These are phyloP conservation scores for Mitragyna speciosa DNA, from an alignment of 257 asterid species.

Conservation along the genomic window DNA sequence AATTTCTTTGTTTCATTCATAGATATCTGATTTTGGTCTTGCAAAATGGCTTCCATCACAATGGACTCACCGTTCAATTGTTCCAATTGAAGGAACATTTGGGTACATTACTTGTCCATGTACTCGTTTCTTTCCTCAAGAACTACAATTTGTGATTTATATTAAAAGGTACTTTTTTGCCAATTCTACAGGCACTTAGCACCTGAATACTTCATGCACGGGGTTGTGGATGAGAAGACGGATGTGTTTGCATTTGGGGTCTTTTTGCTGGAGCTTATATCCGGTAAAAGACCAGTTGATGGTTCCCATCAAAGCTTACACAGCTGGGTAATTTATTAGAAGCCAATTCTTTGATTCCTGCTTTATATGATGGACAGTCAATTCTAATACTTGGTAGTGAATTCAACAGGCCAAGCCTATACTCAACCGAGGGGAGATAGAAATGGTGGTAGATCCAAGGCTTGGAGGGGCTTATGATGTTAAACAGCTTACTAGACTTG, in stretches of 20 bases:
- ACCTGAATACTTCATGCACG: conserved; percentile 97
- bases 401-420: conserved; percentile 76
- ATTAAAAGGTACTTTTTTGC: not conserved
- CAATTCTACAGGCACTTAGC: conserved; percentile 67
- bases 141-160: not conserved
- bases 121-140: not conserved
- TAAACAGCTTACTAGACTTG: conserved; percentile 57
- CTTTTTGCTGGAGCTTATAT: conserved; percentile 70
- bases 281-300: conserved; percentile 90
- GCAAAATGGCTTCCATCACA: conserved; percentile 99
- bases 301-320: conserved; percentile 88
- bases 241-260: conserved; percentile 98
- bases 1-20: conserved; percentile 13
- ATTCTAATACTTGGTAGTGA: not conserved
- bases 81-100: conserved; percentile 96
- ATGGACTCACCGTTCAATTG: conserved; percentile 92
- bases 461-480: conserved; percentile 56
- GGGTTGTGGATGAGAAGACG: conserved; percentile 94
- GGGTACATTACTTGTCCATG: conserved; percentile 44
- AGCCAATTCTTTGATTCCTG: not conserved
- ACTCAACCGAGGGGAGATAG: conserved; percentile 56
- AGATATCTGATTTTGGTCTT: conserved; percentile 95
- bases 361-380: not conserved
- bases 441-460: conserved; percentile 71
- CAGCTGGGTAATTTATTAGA: conserved; percentile 62